Base-by-base conservation (phyloP, 495 filamentous ascomycete species). In the Aspergillus incahuasiensis region DNA sequence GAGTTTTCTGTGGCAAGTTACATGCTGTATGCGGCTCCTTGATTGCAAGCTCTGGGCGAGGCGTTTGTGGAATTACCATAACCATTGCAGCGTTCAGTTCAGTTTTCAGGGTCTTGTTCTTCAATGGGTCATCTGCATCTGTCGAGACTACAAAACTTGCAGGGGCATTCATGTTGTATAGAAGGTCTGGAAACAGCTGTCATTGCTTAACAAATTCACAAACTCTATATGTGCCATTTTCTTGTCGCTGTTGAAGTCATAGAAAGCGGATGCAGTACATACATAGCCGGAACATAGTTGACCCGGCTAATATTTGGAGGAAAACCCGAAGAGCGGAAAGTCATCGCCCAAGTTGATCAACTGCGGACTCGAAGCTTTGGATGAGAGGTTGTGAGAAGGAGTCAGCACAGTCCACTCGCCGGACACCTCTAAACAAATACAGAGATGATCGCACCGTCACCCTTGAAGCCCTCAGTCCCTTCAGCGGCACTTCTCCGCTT, bases 401-500 rank as follows among this genome's bases (percentile, higher is more conserved):
- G 6, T 24, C n/a, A 40, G 34, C 20, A 13, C 18, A 9, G 1
- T 34, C 12, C 18, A 25, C 34, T 22, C 49, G 21, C 39, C 15
- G 62, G 63, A 59, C 21, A 52, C 34, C 28, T 21, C 21, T 34
- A 40, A 24, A 1, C 11, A 3, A 40, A 42, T 5, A 50, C 61
- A 61, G 68, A 68, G 59, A 77, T 77, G 74, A 66, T 74, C 60
- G 65, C 71, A 58, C 62, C 69, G 43, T 52, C 64, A n/a, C 56
- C 58, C 41, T 43, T 71, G 53, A 72, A 68, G 62, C 63, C 71
- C 22, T 69, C 65, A 47, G 79, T 74, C 41, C 86, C 86, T 20
- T 88, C 85, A 32, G 65, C 74, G 41, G 73, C 74, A 30, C 72
- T 87, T 8, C 73, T 89, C 55, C 80, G 77, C 34, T 88, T 84